Evolutionary conservation across 108 stramenopile species (phyloP).

Genomic region (Seminavis robusta): DNA sequence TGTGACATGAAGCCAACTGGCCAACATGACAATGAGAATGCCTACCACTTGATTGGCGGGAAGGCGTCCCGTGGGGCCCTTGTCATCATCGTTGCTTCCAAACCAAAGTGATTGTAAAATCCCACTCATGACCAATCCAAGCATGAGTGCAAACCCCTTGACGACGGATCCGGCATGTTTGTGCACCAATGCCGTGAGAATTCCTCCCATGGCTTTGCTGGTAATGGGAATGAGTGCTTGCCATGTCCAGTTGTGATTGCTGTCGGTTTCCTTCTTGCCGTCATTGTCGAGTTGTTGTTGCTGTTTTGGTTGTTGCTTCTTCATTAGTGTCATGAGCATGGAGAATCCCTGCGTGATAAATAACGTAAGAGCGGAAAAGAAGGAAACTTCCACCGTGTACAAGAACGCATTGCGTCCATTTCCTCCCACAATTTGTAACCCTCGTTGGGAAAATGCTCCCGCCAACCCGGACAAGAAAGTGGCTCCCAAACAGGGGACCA

Average conservation of each 20-base stretch:
- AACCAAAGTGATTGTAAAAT: no score
- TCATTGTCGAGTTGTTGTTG: constrained; percentile 40
- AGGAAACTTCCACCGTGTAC: constrained; percentile 73
- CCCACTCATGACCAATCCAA: constrained; percentile 55
- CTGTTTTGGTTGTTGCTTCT: constrained; percentile 26
- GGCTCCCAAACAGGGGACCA: constrained; percentile 66
- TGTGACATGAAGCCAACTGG: no score
- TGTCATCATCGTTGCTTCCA: no score
- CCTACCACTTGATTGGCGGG: no score
- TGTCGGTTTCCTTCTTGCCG: neutral
- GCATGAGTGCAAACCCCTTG: constrained; percentile 71
- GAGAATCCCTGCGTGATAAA: no score
- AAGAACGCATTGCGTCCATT: constrained; percentile 67
- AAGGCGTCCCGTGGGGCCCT: no score
- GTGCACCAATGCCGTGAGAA: constrained; percentile 75
- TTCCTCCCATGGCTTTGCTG: constrained; percentile 69
- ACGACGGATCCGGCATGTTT: constrained; percentile 72
- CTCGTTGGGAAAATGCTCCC: constrained; percentile 85
- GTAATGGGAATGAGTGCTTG: constrained; percentile 43
- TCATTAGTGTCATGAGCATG: constrained; percentile 35
- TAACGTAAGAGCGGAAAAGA: constrained; percentile 46
- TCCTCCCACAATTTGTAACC: constrained; percentile 60
- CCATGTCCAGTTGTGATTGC: no score
- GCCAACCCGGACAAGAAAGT: constrained; percentile 78
- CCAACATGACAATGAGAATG: no score